phyloP scores from a whole-genome alignment of 345 rosid genomes.

The Citrus maxima region DNA sequence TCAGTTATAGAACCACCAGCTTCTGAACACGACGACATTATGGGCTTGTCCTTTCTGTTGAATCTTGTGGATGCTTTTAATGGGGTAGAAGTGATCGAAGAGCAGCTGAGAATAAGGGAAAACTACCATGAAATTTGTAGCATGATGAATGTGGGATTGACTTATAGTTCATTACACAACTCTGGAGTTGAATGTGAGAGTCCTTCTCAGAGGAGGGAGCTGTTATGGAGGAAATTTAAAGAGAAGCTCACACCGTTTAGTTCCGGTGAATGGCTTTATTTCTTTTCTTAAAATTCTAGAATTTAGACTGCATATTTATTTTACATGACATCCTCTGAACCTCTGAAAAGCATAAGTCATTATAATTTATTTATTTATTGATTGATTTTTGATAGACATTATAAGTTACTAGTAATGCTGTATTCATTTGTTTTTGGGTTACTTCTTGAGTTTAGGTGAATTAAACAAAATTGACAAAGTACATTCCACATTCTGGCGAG shows the following conservation, averaged over 20 bases:
- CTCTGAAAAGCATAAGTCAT: background rate
- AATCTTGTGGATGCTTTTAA: conserved; percentile 84
- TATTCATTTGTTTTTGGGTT: conserved; percentile 6
- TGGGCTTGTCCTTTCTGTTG: conserved; percentile 84
- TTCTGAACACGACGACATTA: conserved; percentile 76
- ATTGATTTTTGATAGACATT: too few relatives aligned
- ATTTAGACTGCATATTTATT: background rate
- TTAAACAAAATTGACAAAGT: conserved; percentile 70
- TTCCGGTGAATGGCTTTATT: conserved; percentile 54
- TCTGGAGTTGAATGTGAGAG: conserved; percentile 75
- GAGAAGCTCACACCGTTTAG: conserved; percentile 57
- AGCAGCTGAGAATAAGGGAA: conserved; percentile 70
- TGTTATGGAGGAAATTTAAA: conserved; percentile 57
- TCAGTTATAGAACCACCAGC: conserved; percentile 83
- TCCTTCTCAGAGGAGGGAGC: conserved; percentile 70
- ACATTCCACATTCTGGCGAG: conserved; percentile 91
- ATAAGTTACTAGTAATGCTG: background rate
- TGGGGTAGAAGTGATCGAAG: conserved; percentile 92
- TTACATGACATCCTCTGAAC: background rate
- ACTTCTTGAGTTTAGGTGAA: conserved; percentile 53
- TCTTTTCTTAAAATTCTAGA: background rate
- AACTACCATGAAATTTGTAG: conserved; percentile 81
- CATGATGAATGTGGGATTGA: conserved; percentile 93
- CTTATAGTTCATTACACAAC: conserved; percentile 74
- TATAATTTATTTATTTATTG: background rate